Base-by-base conservation (phyloP, 768 basidiomycete genomes). In the Gautieria morchelliformis region DNA sequence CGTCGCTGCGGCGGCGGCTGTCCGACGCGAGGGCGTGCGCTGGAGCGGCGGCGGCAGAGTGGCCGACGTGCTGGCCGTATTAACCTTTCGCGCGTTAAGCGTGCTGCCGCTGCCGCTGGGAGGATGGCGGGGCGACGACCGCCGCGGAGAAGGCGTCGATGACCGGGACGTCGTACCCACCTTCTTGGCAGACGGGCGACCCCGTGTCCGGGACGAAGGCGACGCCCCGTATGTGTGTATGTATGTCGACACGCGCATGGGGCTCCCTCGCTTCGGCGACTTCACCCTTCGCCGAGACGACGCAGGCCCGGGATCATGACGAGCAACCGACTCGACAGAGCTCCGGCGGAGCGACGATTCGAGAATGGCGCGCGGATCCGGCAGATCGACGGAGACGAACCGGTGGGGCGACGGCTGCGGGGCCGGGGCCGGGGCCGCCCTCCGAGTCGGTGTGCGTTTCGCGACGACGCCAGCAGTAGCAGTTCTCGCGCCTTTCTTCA, bases 1-100 rank as follows among this genome's bases (percentile, higher is more conserved):
- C 4, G 67, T 72, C 9, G 80, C 81, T 54, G 71, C 79, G 69
- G 65, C 83, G 59, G 72, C 81, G 65, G 75, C 92, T 62, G 70
- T 74, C 63, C 76, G 83, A 68, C 64, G 59, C 0, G 62, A 60
- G 8, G 45, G 52, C 12, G 44, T 41, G n/a, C 59, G 59, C 20
- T 56, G 61, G 14, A 33, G 32, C 15, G 37, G 44, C 24, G 40
- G 11, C 8, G 24, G 33, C 12, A 33, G 10, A 1, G 19, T 27
- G 35, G 35, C 9, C 30, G 54, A 56, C 8, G 46, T 17, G 12
- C 32, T 14, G 27, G 45, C 33, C 17, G 56, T 11, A 35, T 6
- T 17, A 19, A 17, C 4, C 5, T 45, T 54, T 58, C 19, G n/a
- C 32, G n/a, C 46, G 3, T 12, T 32, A 32, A 37, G 32, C 46